Evolutionary conservation across 2,329 filamentous ascomycete species (phyloP), one percentile per base, ranked within the genome.

Genomic region (Fulvia fulva): DNA sequence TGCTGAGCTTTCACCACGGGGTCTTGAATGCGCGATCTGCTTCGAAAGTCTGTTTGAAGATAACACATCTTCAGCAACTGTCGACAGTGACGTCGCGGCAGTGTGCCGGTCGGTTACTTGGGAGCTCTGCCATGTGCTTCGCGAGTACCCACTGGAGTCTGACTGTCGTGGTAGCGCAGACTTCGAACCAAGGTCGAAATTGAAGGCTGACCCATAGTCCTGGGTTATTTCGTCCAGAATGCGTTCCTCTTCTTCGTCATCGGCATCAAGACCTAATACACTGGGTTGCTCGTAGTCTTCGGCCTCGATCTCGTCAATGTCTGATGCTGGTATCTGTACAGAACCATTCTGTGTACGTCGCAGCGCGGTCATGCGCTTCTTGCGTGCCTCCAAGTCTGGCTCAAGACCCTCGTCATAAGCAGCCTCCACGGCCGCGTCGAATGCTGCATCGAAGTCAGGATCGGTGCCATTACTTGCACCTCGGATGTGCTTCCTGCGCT

Each of bases 371-470:
- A 59, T 46, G 9, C 65, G 64, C 16, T 71, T 74, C 43, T 68
- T 67, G 26, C 79, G 74, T 23, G 78, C 76, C 6, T 80, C 74
- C 19, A 81, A 80, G 72, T 83, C 85, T 3, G 89, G 89, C 70
- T 96, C 91, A 63, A 91, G 89, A 0, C 90, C 90, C 62, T 97
- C 91, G 71, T 96, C 89, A 72, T 97, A 99, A 5, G 93, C 94
- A 52, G 93, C 93, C 74, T 97, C 94, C 8, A 97, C 92, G 14
- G 94, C 94, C 23, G 92, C 93, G 75, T 97, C 93, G 45, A 97
- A 80, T 3, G 94, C 94, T 8, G 91, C 91, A 74, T 97, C 92
- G 65, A 97, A 96, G 70, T 96, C 92, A 6, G 90, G 88, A 71
- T 96, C 90, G 0, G 90, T 94, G 28, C 83, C 85, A 46, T 86